Evolutionary conservation across 306 rosid genomes (phyloP).

Genomic region (Quillaja saponaria): DNA sequence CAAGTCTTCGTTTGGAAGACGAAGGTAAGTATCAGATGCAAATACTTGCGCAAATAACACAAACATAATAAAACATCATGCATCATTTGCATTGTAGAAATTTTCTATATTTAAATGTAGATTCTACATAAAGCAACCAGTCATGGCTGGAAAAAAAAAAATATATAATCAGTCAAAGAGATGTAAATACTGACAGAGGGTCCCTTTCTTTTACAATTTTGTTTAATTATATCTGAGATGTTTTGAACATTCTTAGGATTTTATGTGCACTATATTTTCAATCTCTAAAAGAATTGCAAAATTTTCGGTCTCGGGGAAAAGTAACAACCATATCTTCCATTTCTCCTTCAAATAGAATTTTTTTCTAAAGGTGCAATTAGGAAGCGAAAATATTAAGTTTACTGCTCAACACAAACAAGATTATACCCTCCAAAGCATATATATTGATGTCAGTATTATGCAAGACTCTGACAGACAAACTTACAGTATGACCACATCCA

Average conservation of each 20-base stretch:
- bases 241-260: neutral
- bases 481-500: slow-evolving; percentile 93
- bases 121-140: neutral
- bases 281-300: slow-evolving; percentile 8
- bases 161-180: too few species aligned
- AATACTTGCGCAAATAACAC: slow-evolving; percentile 2
- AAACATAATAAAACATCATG: neutral
- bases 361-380: neutral
- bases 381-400: neutral
- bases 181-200: neutral
- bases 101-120: neutral
- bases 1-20: slow-evolving; percentile 60
- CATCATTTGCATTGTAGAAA: too few species aligned
- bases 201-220: neutral
- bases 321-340: neutral
- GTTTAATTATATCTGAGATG: neutral
- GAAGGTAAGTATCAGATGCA: neutral
- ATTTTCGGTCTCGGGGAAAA: slow-evolving; percentile 4
- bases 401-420: neutral
- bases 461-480: slow-evolving; percentile 30
- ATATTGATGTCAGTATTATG: neutral
- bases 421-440: neutral
- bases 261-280: neutral
- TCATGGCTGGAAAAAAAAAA: too few species aligned
- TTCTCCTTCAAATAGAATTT: slow-evolving; percentile 1